Percentiles rank a stretch among this genome's conserved stretches.
Evolutionary conservation across 2,329 filamentous ascomycete genomes (phyloP).

Genomic region (Coniochaeta pulveracea): DNA sequence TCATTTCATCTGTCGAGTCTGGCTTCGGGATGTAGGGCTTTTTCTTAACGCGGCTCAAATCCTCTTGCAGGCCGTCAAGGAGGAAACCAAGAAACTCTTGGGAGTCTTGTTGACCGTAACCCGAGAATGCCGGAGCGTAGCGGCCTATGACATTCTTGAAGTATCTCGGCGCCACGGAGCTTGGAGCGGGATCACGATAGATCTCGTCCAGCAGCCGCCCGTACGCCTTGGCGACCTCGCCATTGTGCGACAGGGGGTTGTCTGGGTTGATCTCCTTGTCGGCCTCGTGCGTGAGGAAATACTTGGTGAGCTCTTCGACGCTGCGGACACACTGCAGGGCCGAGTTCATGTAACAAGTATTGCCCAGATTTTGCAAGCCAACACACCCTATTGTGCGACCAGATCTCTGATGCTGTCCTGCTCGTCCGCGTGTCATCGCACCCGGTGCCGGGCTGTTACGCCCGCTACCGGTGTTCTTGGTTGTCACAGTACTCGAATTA

Average conservation of each 20-base stretch:
- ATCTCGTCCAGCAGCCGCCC: constrained; percentile 65
- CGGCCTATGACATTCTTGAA: constrained; percentile 78
- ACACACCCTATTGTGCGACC: constrained; percentile 66
- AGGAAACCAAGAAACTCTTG: constrained; percentile 95
- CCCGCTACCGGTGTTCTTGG: constrained; percentile 39
- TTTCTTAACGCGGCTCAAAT: constrained; percentile 84
- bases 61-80: constrained; percentile 88
- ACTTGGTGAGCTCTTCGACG: constrained; percentile 85
- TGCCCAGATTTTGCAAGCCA: constrained; percentile 82
- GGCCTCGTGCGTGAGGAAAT: constrained; percentile 70
- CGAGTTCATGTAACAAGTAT: constrained; percentile 99
- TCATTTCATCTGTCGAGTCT: constrained; percentile 94
- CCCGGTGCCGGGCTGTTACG: constrained; percentile 57
- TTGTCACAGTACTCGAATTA: constrained; percentile 19
- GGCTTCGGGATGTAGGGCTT: constrained; percentile 98
- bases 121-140: constrained; percentile 77
- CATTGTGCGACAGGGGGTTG: constrained; percentile 79
- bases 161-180: constrained; percentile 64
- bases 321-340: constrained; percentile 89
- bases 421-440: constrained; percentile 58
- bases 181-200: constrained; percentile 55
- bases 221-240: constrained; percentile 79
- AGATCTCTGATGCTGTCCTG: constrained; percentile 45
- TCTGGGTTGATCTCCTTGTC: constrained; percentile 70
- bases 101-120: constrained; percentile 93